These are phyloP conservation scores for Przewalskia tangutica DNA, from an alignment of 257 asterid genomes.

Conservation along the genomic window DNA sequence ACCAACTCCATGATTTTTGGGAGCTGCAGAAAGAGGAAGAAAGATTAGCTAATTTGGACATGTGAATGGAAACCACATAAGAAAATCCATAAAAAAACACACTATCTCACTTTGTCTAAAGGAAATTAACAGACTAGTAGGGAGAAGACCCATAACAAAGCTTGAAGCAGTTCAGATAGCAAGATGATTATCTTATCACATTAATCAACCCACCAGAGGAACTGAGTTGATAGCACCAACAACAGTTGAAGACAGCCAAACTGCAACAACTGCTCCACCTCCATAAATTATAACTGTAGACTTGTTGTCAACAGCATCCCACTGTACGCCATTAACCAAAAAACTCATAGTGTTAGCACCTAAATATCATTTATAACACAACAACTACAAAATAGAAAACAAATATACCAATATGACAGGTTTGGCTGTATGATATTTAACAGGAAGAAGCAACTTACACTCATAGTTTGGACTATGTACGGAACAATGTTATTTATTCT, in stretches of 20 bases:
- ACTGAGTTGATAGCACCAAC: slow-evolving; percentile 83
- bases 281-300: slow-evolving; percentile 67
- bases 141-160: background rate
- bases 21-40: slow-evolving; percentile 38
- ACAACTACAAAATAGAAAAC: background rate
- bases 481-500: background rate
- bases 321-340: slow-evolving; percentile 23
- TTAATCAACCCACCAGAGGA: slow-evolving; percentile 63
- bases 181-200: background rate
- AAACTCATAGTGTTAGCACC: background rate
- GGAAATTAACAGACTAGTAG: background rate
- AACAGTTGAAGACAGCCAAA: slow-evolving; percentile 72
- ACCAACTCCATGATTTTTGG: slow-evolving; percentile 95
- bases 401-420: background rate
- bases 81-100: background rate
- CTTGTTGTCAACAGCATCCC: slow-evolving; percentile 97
- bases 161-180: background rate
- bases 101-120: too few relatives aligned
- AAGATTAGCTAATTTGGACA: background rate
- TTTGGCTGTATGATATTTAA: background rate
- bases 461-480: background rate
- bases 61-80: background rate
- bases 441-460: background rate
- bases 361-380: background rate
- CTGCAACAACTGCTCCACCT: slow-evolving; percentile 72